Conservation (phyloP, 345 rosid genomes). For the Bruguiera sexangula region DNA sequence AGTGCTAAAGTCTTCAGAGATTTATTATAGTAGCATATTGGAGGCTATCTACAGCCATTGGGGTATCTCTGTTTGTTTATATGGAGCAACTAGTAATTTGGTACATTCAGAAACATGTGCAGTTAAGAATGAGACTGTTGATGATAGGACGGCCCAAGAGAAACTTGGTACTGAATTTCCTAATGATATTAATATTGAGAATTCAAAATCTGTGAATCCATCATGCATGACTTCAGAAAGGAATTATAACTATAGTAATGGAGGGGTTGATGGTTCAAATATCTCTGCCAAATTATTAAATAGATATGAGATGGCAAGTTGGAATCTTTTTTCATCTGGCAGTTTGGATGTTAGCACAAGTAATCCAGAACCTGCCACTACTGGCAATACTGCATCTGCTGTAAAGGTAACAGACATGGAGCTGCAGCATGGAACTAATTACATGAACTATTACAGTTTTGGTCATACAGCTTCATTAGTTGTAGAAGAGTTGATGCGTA, state of each 20-base stretch:
- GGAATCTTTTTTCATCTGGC: conserved; percentile 27
- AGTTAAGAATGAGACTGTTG: conserved; percentile 30
- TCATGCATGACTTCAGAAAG: conserved; percentile 41
- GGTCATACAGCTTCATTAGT: conserved; percentile 63
- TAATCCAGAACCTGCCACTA: conserved; percentile 22
- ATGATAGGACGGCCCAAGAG: conserved; percentile 37
- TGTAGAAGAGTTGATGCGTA: conserved; percentile 59
- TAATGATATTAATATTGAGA: conserved; percentile 27
- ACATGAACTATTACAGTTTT: conserved; percentile 68
- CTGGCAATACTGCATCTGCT: conserved; percentile 27
- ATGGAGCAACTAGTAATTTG: conserved; percentile 35
- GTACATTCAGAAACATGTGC: conserved; percentile 27
- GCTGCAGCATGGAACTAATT: conserved; percentile 38
- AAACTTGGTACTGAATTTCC: conserved; percentile 37
- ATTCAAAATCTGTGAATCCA: conserved; percentile 33
- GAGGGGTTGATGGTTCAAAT: conserved; percentile 22
- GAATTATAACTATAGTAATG: neutral
- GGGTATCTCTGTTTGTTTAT: conserved; percentile 43
- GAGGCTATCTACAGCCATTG: conserved; percentile 59
- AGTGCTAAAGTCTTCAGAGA: conserved; percentile 58
- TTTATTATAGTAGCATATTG: conserved; percentile 46
- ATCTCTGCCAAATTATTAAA: conserved; percentile 26
- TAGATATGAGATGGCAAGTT: conserved; percentile 26
- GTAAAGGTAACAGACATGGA: conserved; percentile 30
- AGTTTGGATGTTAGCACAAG: conserved; percentile 37